A percentile compares a stretch with the other conserved stretches of the same genome.
These are phyloP conservation scores for Cucurbita pepo DNA, from an alignment of 306 rosid genomes.

Conservation along the genomic window DNA sequence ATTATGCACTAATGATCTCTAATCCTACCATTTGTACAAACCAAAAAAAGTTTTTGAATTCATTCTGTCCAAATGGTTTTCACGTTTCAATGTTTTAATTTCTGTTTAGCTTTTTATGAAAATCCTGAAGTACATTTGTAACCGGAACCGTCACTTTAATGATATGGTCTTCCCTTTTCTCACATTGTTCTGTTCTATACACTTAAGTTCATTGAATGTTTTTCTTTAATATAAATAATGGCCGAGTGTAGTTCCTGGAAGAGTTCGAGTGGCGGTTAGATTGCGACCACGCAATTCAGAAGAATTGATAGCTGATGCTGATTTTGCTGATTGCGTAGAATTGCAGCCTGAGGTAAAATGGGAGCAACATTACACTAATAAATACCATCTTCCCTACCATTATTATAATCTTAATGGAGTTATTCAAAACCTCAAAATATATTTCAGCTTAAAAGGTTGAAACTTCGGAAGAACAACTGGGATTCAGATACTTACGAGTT, in stretches of 20 bases:
- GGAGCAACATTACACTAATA: background rate
- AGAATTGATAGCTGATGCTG: conserved; percentile 70
- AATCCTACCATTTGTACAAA: background rate
- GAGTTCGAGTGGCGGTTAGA: conserved; percentile 95
- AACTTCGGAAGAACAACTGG: conserved; percentile 95
- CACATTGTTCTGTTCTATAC: background rate
- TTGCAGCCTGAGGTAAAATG: conserved; percentile 78
- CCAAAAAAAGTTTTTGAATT: background rate
- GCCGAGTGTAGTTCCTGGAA: conserved; percentile 64
- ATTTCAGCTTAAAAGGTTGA: conserved; percentile 86
- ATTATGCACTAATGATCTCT: background rate
- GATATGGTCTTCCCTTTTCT: background rate
- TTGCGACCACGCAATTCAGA: conserved; percentile 71
- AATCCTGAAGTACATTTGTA: background rate
- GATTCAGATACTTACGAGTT: conserved; percentile 93
- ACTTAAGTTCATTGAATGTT: conserved; percentile 5
- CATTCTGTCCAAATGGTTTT: background rate
- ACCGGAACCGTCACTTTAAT: background rate
- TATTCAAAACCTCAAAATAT: conserved; percentile 8
- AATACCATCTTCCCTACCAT: background rate
- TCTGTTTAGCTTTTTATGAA: background rate
- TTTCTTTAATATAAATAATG: background rate
- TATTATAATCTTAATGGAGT: background rate
- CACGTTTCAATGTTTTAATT: background rate
- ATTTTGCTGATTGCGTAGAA: conserved; percentile 94